phyloP scores from a whole-genome alignment of 306 rosid species.

The Rosa rugosa region DNA sequence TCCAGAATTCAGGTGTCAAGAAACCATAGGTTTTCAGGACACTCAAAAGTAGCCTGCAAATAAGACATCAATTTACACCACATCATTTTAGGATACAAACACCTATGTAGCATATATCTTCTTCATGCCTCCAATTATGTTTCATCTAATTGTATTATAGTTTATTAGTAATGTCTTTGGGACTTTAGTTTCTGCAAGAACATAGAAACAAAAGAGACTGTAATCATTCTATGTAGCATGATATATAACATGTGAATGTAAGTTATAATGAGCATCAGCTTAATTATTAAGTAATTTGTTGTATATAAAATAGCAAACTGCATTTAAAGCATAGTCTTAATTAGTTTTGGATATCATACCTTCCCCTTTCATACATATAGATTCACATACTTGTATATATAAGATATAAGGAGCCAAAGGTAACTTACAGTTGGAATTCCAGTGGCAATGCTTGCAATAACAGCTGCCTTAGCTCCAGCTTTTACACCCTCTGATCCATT shows the following conservation, averaged over 20 bases:
- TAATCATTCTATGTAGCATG: no score
- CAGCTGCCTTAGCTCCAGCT: constrained; percentile 96
- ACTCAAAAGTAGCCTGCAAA: constrained; percentile 62
- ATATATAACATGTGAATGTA: no score
- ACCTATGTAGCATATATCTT: background rate
- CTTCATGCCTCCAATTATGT: no score
- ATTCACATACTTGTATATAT: background rate
- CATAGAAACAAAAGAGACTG: no score
- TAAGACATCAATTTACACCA: background rate
- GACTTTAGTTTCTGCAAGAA: no score
- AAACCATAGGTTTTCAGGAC: constrained; percentile 61
- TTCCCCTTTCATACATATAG: background rate
- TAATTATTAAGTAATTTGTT: no score
- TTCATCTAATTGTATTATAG: no score
- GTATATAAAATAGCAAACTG: constrained; percentile 54
- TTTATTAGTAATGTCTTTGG: no score
- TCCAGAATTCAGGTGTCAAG: constrained; percentile 68
- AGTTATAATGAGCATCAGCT: no score
- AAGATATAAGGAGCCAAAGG: background rate
- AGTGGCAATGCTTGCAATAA: constrained; percentile 78
- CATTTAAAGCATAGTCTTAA: constrained; percentile 19
- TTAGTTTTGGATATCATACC: background rate
- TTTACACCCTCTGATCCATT: constrained; percentile 75
- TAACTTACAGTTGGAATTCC: constrained; percentile 86
- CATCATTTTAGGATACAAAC: background rate